phyloP scores from a whole-genome alignment of 148 eudicot species.

The Chenopodium suecicum region DNA sequence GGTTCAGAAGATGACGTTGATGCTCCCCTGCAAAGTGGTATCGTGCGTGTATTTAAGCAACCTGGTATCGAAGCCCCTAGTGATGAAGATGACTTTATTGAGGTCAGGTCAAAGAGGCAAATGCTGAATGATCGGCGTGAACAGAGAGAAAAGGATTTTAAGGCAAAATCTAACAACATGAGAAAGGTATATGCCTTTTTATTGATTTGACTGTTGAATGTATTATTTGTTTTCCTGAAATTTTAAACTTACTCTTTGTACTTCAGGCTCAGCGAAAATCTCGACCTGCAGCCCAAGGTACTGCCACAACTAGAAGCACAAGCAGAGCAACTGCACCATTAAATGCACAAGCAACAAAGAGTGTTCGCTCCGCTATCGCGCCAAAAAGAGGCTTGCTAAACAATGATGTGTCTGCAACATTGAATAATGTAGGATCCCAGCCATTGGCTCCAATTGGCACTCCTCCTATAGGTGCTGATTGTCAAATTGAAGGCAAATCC shows the following conservation, averaged over 20 bases:
- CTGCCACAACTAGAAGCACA: slow-evolving; percentile 30
- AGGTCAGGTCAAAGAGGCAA: slow-evolving; percentile 98
- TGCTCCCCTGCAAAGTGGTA: slow-evolving; percentile 91
- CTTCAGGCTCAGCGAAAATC: slow-evolving; percentile 57
- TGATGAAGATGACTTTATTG: slow-evolving; percentile 95
- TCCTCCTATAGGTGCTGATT: slow-evolving; percentile 48
- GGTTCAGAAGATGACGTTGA: slow-evolving; percentile 71
- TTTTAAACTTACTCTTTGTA: slow-evolving; percentile 11
- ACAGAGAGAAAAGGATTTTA: slow-evolving; percentile 88
- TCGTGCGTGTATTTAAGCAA: slow-evolving; percentile 76
- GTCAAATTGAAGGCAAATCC: slow-evolving; percentile 41
- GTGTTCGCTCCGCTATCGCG: slow-evolving; percentile 29
- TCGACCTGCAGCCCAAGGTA: slow-evolving; percentile 42
- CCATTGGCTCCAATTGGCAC: slow-evolving; percentile 76
- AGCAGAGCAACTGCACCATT: slow-evolving; percentile 33
- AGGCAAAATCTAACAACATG: slow-evolving; percentile 63
- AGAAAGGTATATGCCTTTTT: slow-evolving; percentile 50
- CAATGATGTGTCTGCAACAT: slow-evolving; percentile 43
- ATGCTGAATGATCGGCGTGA: slow-evolving; percentile 97
- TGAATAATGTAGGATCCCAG: slow-evolving; percentile 38
- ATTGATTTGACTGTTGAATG: slow-evolving; percentile 1
- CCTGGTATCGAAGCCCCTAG: slow-evolving; percentile 93
- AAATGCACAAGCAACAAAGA: slow-evolving; percentile 40
- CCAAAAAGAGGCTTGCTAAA: slow-evolving; percentile 36
- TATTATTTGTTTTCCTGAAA: background rate